Base-by-base conservation (phyloP, 306 rosid species). In the Quercus engelmannii region DNA sequence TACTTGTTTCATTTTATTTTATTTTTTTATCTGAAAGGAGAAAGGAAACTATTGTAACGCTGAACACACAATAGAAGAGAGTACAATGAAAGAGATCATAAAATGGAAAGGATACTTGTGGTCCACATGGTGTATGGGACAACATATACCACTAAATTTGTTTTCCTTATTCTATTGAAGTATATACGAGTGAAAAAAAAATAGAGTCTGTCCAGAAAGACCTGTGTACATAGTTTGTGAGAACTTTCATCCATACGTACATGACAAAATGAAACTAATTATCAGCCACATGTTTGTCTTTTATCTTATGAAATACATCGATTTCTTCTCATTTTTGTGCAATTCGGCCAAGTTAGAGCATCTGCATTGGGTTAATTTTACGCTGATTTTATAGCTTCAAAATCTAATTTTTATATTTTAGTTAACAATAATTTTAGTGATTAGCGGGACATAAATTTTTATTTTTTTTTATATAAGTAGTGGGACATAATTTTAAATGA, bases 141-240 rank as follows among this genome's bases (percentile, higher is more conserved):
- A 82, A 88, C 82, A 55, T 77, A 80, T 88, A 12, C 91, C 89
- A 88, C 89, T 79, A 86, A 35, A 26, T 86, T 86, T 86, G 81
- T 79, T n/a, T 59, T 61, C 59, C 51, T 61, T 49, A 76, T 76
- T 28, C 51, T 70, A 31, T 67, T 69, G 74, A 20, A 69, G 41
- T 80, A 65, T 25, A 31, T 61, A 70, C 61, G 76, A 35, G 12
- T 41, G 11, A 8, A 41, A 41, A 41, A 7, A 38, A 12, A 35
- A 75, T 19, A 19, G 2, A 19, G 35, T 63, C 6, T 13, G 30
- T 21, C 31, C 67, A 21, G 17, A 61, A 25, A 3, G 14, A 61
- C 67, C 70, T 31, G 43, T 30, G 18, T 17, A 30, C 31, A 8
- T 17, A 30, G 31, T 31, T 64, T 64, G 20, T 3, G 70, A 9